These are phyloP conservation scores for Hordeum vulgare DNA, from an alignment of 176 grass and related monocot species.

Conservation along the genomic window DNA sequence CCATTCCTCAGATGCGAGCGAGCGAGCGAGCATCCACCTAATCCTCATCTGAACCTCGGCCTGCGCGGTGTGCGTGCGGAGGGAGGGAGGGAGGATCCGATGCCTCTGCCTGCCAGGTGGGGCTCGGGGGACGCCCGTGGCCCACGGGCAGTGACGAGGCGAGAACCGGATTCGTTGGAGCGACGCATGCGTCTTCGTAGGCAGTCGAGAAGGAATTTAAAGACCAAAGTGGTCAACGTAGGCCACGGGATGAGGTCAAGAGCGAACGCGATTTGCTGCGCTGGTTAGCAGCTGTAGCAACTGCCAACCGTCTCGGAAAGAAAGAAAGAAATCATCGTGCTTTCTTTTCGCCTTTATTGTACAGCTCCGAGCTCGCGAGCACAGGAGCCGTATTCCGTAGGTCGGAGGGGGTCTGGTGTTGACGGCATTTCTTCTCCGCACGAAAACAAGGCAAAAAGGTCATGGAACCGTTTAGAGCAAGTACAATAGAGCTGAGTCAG, in stretches of 20 bases:
- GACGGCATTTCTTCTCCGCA: neutral
- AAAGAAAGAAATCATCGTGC: neutral
- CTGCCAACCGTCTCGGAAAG: neutral
- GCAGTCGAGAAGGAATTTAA: neutral
- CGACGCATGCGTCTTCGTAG: neutral
- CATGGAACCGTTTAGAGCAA: too few species aligned
- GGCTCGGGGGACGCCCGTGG: neutral
- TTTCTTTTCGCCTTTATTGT: too few species aligned
- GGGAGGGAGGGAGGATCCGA: neutral
- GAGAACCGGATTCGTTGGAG: too few species aligned
- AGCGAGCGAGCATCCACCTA: neutral
- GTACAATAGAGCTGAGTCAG: too few species aligned
- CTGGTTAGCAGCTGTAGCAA: neutral
- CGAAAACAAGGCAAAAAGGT: neutral
- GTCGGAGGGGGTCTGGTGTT: neutral
- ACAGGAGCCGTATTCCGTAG: neutral
- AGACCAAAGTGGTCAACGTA: neutral
- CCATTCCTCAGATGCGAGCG: slow-evolving; percentile 30
- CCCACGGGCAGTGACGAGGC: neutral
- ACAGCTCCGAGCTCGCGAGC: too few species aligned
- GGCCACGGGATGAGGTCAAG: neutral
- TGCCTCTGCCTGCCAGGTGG: slow-evolving; percentile 8
- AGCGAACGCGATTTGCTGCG: neutral
- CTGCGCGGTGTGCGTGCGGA: neutral
- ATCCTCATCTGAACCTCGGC: neutral